phyloP scores from a whole-genome alignment of 129 eudicot genomes.

The Apium graveolens region DNA sequence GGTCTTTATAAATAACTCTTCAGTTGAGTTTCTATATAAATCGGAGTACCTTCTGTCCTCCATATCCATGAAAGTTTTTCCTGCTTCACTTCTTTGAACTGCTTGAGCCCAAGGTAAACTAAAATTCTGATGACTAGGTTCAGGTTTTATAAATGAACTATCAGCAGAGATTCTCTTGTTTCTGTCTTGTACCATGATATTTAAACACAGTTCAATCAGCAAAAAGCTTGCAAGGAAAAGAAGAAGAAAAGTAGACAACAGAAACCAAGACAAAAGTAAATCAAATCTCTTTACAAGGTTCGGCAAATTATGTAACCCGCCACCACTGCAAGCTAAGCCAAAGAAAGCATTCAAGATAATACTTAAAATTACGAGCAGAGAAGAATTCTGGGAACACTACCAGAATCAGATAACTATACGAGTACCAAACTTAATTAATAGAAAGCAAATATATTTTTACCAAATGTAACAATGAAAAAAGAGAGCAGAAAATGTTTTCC shows the following conservation, averaged over 20 bases:
- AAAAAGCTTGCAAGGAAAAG: neutral
- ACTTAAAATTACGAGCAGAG: no score
- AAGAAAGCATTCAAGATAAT: neutral
- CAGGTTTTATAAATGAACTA: slow-evolving; percentile 1
- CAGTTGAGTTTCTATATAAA: slow-evolving; percentile 56
- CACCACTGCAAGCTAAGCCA: neutral
- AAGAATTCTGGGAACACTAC: neutral
- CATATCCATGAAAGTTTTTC: slow-evolving; percentile 36
- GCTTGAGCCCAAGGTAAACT: slow-evolving; percentile 17
- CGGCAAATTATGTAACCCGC: neutral
- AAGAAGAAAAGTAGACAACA: neutral
- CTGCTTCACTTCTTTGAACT: slow-evolving; percentile 23
- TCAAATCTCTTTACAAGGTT: neutral
- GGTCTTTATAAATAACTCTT: slow-evolving; percentile 54
- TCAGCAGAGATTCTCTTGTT: slow-evolving; percentile 18
- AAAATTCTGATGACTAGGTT: slow-evolving; percentile 17
- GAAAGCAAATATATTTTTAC: neutral
- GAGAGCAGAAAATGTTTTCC: neutral
- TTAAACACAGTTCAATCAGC: neutral
- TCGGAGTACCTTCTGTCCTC: slow-evolving; percentile 64
- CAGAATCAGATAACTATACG: no score
- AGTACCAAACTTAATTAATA: neutral
- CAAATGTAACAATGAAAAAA: neutral
- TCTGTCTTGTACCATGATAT: slow-evolving; percentile 30
- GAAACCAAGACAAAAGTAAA: neutral